A percentile compares a stretch with the other conserved stretches of the same genome.
These are phyloP conservation scores for Penicillium odoratum DNA, from an alignment of 495 filamentous ascomycete species.

Conservation along the genomic window DNA sequence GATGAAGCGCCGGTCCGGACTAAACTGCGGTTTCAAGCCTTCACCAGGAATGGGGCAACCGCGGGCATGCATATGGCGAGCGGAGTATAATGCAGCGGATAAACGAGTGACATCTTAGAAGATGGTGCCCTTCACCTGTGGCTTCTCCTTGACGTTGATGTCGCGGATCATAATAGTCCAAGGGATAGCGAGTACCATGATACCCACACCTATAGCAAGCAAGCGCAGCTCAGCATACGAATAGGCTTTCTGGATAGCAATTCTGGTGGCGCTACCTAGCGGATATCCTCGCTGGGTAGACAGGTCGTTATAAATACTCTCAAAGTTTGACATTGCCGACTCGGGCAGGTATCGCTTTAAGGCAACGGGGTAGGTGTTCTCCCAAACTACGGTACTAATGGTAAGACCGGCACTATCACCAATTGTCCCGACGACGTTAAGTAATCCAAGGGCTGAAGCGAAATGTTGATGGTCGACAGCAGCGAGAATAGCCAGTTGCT, in stretches of 20 bases:
- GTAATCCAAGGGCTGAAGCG: constrained; percentile 61
- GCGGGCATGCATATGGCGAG: too few species aligned
- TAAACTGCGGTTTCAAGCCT: too few species aligned
- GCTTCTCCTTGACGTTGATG: constrained; percentile 53
- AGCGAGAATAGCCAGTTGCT: constrained; percentile 66
- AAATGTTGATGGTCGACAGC: constrained; percentile 61
- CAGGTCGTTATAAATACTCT: constrained; percentile 52
- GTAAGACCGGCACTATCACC: constrained; percentile 63
- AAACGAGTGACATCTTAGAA: constrained; percentile 2
- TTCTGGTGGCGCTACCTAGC: constrained; percentile 44
- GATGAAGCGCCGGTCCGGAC: too few species aligned
- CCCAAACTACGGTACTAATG: constrained; percentile 63
- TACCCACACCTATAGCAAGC: constrained; percentile 44
- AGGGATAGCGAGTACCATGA: constrained; percentile 46
- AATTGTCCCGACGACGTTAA: constrained; percentile 57
- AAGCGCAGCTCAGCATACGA: constrained; percentile 52
- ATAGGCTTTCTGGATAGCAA: constrained; percentile 55
- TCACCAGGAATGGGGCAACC: too few species aligned
- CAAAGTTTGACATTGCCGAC: constrained; percentile 30
- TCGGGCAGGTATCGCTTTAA: constrained; percentile 57
- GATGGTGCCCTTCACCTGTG: constrained; percentile 32
- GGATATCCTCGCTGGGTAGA: constrained; percentile 48
- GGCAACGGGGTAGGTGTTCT: constrained; percentile 51
- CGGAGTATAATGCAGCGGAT: not conserved
- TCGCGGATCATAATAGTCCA: constrained; percentile 50